Evolutionary conservation across 768 basidiomycete species (phyloP).

Genomic region (Pulveroboletus frians): DNA sequence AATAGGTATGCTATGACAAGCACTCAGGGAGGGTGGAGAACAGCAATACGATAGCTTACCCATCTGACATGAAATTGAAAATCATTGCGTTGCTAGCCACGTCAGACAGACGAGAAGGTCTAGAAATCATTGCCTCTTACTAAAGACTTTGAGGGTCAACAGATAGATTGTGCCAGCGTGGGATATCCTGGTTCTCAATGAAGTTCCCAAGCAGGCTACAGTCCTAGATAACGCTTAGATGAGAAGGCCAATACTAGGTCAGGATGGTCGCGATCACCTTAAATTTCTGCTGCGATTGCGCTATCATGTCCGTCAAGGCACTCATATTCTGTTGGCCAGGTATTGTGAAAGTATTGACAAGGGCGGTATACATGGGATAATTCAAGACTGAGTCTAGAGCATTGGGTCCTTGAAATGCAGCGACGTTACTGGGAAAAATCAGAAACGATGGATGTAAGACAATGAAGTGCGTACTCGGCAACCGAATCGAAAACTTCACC

Average conservation of each 20-base stretch:
- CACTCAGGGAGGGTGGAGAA: background rate
- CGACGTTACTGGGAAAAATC: conserved; percentile 41
- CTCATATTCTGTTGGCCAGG: conserved; percentile 63
- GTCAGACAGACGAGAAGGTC: background rate
- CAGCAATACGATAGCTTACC: conserved; percentile 28
- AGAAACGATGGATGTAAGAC: conserved; percentile 2
- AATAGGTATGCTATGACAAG: conserved; percentile 54
- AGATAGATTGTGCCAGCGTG: conserved; percentile 67
- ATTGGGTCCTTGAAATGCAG: conserved; percentile 56
- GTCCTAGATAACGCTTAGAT: conserved; percentile 14
- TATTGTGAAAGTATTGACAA: conserved; percentile 62
- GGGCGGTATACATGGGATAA: conserved; percentile 62
- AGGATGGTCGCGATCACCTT: conserved; percentile 26
- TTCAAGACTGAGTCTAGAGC: conserved; percentile 67
- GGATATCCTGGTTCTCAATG: conserved; percentile 73
- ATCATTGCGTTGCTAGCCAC: conserved; percentile 63
- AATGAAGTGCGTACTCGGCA: conserved; percentile 37
- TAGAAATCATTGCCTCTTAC: conserved; percentile 32
- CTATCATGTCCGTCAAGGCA: conserved; percentile 47
- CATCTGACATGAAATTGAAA: conserved; percentile 71
- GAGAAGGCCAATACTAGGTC: background rate
- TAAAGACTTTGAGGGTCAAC: conserved; percentile 69
- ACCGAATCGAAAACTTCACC: conserved; percentile 69
- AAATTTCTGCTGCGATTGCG: conserved; percentile 50
- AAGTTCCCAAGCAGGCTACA: conserved; percentile 59